phyloP scores from a whole-genome alignment of 129 eudicot genomes.

The Ambrosia trifida region DNA sequence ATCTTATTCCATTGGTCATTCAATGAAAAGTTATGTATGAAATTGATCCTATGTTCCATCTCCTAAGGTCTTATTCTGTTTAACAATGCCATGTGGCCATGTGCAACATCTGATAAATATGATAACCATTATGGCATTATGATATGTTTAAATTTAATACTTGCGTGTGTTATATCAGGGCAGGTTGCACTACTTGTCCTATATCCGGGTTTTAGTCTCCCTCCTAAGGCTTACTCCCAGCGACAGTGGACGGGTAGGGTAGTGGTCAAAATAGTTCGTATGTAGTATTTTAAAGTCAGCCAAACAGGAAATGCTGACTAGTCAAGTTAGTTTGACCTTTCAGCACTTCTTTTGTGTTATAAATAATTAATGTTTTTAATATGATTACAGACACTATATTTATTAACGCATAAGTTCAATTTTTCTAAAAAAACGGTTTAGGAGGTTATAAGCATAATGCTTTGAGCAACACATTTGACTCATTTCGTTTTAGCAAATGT shows the following conservation, averaged over 20 bases:
- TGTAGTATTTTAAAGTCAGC: neutral
- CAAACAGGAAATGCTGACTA: neutral
- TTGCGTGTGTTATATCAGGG: too few relatives aligned
- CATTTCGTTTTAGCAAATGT: neutral
- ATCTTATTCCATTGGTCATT: neutral
- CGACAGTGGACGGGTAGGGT: neutral
- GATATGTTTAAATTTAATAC: conserved; percentile 4
- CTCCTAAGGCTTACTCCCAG: too few relatives aligned
- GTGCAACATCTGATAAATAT: neutral
- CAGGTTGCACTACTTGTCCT: too few relatives aligned
- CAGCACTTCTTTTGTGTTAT: neutral
- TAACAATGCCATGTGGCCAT: neutral
- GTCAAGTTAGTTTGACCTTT: neutral
- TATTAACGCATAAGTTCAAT: neutral
- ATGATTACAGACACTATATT: neutral
- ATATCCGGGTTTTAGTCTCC: too few relatives aligned
- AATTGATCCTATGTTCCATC: neutral
- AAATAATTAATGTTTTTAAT: neutral
- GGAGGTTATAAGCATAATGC: neutral
- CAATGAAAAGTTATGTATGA: neutral
- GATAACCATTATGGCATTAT: neutral
- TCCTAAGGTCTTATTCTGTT: neutral
- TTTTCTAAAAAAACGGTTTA: neutral
- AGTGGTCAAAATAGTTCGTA: neutral
- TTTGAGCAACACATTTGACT: neutral